A percentile compares a stretch with the other conserved stretches of the same genome.
These are phyloP conservation scores for Gossypium turneri DNA, from an alignment of 345 rosid species.

Conservation along the genomic window DNA sequence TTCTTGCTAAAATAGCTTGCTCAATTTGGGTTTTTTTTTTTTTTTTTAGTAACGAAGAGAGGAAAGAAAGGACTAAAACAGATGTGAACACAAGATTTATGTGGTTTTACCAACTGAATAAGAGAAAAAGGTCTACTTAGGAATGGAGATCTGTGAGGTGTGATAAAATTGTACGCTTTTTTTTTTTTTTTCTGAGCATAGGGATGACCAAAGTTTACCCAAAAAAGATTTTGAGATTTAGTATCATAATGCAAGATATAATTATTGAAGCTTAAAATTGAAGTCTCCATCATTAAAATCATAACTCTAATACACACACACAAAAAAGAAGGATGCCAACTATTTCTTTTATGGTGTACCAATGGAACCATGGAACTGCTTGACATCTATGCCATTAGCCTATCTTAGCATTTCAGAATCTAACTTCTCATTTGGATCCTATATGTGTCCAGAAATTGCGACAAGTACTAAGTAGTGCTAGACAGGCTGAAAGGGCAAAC, in stretches of 20 bases:
- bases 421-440: not conserved
- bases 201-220: not conserved
- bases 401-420: not conserved
- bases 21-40: not conserved
- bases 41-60: not conserved
- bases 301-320: not conserved
- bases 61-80: not conserved
- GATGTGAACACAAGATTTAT: not conserved
- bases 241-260: not conserved
- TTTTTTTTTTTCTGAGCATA: not conserved
- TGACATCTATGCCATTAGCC: not conserved
- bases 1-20: not conserved
- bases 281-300: not conserved
- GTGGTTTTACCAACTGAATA: not conserved
- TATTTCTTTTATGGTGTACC: not conserved
- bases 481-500: not conserved
- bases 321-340: not conserved
- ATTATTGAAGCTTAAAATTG: not conserved
- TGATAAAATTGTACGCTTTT: not conserved
- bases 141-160: not conserved
- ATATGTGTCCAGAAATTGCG: not conserved
- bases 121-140: not conserved
- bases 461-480: too few species aligned
- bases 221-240: not conserved
- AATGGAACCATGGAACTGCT: not conserved